A percentile compares a stretch with the other conserved stretches of the same genome.
These are phyloP conservation scores for Gamsiella multidivaricata DNA, from an alignment of 192 early-diverging fungal species.

Conservation along the genomic window DNA sequence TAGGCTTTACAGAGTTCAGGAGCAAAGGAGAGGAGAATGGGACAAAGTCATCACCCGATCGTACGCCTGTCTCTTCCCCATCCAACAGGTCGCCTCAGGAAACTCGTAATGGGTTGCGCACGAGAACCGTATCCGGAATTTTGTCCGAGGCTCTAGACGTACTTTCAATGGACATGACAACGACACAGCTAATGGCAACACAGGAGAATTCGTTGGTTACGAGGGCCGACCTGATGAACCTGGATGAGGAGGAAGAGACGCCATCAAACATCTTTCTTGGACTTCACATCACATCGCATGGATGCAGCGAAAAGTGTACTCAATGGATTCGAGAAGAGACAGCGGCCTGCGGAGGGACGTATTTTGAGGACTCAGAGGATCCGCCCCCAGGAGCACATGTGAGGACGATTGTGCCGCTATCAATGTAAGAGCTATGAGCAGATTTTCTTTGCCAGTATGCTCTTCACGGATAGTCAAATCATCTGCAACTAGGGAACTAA, in stretches of 20 bases:
- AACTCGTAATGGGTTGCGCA: not conserved
- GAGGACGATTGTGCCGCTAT: conserved; percentile 23
- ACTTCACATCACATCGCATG: conserved; percentile 33
- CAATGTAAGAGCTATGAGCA: conserved; percentile 42
- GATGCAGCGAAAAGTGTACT: not conserved
- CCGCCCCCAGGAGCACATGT: conserved; percentile 12
- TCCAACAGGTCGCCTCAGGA: conserved; percentile 7
- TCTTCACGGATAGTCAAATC: not conserved
- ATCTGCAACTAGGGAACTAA: not conserved
- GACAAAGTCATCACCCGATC: too few species aligned
- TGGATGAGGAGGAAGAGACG: conserved; percentile 14
- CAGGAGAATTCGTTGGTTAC: not conserved
- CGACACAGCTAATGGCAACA: not conserved
- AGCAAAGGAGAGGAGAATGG: too few species aligned
- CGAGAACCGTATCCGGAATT: conserved; percentile 27
- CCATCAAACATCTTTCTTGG: conserved; percentile 31
- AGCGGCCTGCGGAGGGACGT: conserved; percentile 15
- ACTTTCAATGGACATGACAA: conserved; percentile 14
- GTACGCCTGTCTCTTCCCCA: not conserved
- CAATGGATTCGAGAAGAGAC: conserved; percentile 17
- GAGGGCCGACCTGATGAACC: not conserved
- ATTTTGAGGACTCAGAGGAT: conserved; percentile 14
- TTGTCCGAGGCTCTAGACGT: conserved; percentile 33
- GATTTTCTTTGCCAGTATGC: not conserved
- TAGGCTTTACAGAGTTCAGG: not conserved